Evolutionary conservation across 75 land plant genomes (phyloP).

Genomic region (Cunninghamia lanceolata): DNA sequence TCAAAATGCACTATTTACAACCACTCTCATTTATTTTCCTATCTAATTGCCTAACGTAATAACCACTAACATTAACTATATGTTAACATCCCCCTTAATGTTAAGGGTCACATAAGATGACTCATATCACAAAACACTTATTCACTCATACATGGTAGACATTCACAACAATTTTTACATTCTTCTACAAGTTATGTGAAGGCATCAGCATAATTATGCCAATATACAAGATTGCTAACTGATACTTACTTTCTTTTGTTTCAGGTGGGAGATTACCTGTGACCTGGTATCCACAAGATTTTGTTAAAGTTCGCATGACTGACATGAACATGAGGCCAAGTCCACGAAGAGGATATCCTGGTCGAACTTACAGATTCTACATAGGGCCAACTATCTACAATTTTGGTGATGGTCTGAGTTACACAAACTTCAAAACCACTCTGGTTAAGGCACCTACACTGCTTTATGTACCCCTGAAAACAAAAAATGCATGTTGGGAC

Average conservation of each 20-base stretch:
- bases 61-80: too few relatives aligned
- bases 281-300: conserved; percentile 82
- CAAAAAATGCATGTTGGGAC: conserved; percentile 29
- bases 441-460: conserved; percentile 26
- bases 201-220: too few relatives aligned
- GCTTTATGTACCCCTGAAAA: conserved; percentile 37
- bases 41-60: too few relatives aligned
- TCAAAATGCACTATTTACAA: too few relatives aligned
- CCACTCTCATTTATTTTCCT: too few relatives aligned
- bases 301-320: conserved; percentile 55
- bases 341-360: conserved; percentile 55
- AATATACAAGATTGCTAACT: neutral
- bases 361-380: conserved; percentile 83
- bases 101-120: too few relatives aligned
- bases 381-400: conserved; percentile 52
- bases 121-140: too few relatives aligned
- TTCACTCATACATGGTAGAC: too few relatives aligned
- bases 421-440: conserved; percentile 40
- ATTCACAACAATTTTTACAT: too few relatives aligned
- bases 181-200: neutral
- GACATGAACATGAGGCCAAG: conserved; percentile 70
- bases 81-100: too few relatives aligned
- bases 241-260: neutral
- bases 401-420: conserved; percentile 69
- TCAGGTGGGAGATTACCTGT: conserved; percentile 62